Conservation (phyloP, 768 basidiomycete species). For the Boletus sp. region DNA sequence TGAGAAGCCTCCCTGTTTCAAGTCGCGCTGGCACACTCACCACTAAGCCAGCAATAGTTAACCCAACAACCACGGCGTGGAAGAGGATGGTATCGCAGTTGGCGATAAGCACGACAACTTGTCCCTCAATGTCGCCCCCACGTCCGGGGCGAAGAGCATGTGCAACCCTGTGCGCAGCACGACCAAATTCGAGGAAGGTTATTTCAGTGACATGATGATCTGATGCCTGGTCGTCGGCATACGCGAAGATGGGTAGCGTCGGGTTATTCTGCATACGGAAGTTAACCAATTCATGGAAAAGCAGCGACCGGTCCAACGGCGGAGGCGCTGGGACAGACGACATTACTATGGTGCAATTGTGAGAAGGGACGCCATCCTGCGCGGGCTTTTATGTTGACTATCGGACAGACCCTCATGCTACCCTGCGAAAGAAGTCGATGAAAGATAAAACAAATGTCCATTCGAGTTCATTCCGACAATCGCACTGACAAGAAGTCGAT, state of each 20-base stretch:
- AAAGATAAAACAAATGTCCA: no score
- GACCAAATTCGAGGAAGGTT: slow-evolving; percentile 11
- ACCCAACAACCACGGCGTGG: slow-evolving; percentile 14
- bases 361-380: neutral
- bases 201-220: slow-evolving; percentile 9
- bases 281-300: slow-evolving; percentile 16
- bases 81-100: slow-evolving; percentile 25
- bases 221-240: slow-evolving; percentile 11
- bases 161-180: slow-evolving; percentile 32
- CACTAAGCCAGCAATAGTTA: slow-evolving; percentile 28
- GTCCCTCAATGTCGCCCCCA: slow-evolving; percentile 13
- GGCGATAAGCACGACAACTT: slow-evolving; percentile 33
- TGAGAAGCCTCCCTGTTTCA: slow-evolving; percentile 19
- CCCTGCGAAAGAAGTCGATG: no score
- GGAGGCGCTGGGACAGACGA: slow-evolving; percentile 7
- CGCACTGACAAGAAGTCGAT: no score
- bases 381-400: neutral
- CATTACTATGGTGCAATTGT: neutral
- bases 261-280: slow-evolving; percentile 18
- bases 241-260: slow-evolving; percentile 13
- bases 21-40: slow-evolving; percentile 33
- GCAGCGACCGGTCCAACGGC: slow-evolving; percentile 14
- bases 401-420: no score
- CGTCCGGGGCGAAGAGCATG: slow-evolving; percentile 16
- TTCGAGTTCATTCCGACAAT: no score